Evolutionary conservation across 2,329 filamentous ascomycete genomes (phyloP).

Genomic region (Trichoderma koningii): DNA sequence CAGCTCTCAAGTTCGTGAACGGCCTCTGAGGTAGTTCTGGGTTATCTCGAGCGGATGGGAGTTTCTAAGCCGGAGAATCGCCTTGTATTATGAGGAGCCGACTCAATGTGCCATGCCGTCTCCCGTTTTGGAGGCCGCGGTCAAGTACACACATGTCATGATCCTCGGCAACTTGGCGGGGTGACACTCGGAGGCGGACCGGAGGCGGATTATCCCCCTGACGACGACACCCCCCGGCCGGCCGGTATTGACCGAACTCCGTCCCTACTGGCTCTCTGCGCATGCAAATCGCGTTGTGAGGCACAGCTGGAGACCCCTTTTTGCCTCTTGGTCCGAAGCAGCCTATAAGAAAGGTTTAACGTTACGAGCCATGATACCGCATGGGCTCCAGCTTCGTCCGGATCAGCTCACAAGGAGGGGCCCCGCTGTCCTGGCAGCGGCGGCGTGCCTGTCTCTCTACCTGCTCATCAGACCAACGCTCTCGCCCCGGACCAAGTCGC

Average conservation of each 20-base stretch:
- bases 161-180: slow-evolving; percentile 22
- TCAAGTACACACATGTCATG: background rate
- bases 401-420: slow-evolving; percentile 9
- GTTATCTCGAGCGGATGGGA: background rate
- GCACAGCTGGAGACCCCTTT: background rate
- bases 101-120: background rate
- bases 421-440: slow-evolving; percentile 30
- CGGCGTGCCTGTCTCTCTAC: slow-evolving; percentile 42
- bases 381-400: slow-evolving; percentile 18
- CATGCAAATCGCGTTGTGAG: background rate
- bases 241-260: slow-evolving; percentile 3
- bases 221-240: background rate
- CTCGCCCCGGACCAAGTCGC: slow-evolving; percentile 25
- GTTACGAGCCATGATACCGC: slow-evolving; percentile 20
- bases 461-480: slow-evolving; percentile 37
- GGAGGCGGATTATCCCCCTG: slow-evolving; percentile 12
- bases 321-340: background rate
- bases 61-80: background rate
- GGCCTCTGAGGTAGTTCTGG: background rate
- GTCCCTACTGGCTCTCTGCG: background rate
- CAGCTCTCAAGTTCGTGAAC: background rate
- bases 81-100: too few species aligned
- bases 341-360: background rate
- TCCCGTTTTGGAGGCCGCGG: background rate
- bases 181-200: slow-evolving; percentile 14